Conservation (phyloP, 306 rosid genomes). For the Medicago arabica region DNA sequence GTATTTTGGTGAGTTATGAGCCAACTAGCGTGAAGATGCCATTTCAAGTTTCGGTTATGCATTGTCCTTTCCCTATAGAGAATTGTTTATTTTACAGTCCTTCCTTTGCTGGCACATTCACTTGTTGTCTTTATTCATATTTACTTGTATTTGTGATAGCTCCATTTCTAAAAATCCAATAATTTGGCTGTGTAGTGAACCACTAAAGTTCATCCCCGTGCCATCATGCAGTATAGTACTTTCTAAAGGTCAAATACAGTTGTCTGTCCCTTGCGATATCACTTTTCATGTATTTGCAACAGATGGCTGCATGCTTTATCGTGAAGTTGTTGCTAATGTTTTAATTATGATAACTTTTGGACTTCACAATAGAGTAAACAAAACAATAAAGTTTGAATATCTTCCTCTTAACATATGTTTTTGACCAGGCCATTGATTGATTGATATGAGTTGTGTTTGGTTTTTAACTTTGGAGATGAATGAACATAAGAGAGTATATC, state of each 20-base stretch:
- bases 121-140: neutral
- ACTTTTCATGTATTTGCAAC: slow-evolving; percentile 3
- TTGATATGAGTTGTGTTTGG: slow-evolving; percentile 10
- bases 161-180: slow-evolving; percentile 31
- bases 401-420: slow-evolving; percentile 8
- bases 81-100: slow-evolving; percentile 16
- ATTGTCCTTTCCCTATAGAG: neutral
- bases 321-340: neutral
- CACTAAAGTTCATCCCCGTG: slow-evolving; percentile 7
- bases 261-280: neutral
- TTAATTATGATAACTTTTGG: slow-evolving; percentile 13
- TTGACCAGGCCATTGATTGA: slow-evolving; percentile 10
- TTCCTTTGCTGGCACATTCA: neutral
- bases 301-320: neutral
- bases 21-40: slow-evolving; percentile 20
- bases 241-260: slow-evolving; percentile 23
- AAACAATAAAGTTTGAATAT: slow-evolving; percentile 8
- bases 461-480: slow-evolving; percentile 22
- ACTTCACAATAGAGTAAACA: neutral
- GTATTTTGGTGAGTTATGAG: slow-evolving; percentile 18
- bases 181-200: slow-evolving; percentile 21
- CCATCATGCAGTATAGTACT: neutral
- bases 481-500: slow-evolving; percentile 23
- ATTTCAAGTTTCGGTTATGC: slow-evolving; percentile 6
- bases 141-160: slow-evolving; percentile 7